Evolutionary conservation across 148 eudicot genomes (phyloP).

Genomic region (Selenicereus undatus): DNA sequence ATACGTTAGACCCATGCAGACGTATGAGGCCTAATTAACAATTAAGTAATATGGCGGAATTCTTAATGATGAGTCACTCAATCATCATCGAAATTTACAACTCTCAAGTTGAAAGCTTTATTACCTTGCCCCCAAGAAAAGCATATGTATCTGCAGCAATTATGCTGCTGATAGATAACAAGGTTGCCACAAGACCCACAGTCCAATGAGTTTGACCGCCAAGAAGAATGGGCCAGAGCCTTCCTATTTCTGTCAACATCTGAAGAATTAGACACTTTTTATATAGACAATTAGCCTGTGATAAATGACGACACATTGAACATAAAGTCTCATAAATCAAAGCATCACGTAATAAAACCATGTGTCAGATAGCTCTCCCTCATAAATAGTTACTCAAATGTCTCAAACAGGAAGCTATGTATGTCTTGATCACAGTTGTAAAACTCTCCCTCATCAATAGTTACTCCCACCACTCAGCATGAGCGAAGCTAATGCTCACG

Average conservation of each 20-base stretch:
- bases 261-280: background rate
- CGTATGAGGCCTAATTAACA: background rate
- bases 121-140: constrained; percentile 94
- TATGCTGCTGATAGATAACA: constrained; percentile 78
- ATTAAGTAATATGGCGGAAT: background rate
- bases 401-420: too few relatives aligned
- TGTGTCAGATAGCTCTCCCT: background rate
- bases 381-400: background rate
- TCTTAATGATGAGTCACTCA: background rate
- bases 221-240: constrained; percentile 80
- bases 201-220: constrained; percentile 97
- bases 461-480: too few relatives aligned
- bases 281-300: background rate
- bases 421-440: background rate
- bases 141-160: constrained; percentile 98
- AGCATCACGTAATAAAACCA: background rate
- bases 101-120: constrained; percentile 13
- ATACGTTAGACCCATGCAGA: background rate
- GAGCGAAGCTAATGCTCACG: too few relatives aligned
- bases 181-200: constrained; percentile 88
- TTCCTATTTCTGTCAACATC: constrained; percentile 52
- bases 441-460: background rate
- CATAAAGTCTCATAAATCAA: background rate
- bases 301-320: background rate
- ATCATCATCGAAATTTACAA: background rate